These are phyloP conservation scores for Saccharomycopsis oosterbeekiorum DNA, from an alignment of 805 yeast genomes.

Conservation along the genomic window DNA sequence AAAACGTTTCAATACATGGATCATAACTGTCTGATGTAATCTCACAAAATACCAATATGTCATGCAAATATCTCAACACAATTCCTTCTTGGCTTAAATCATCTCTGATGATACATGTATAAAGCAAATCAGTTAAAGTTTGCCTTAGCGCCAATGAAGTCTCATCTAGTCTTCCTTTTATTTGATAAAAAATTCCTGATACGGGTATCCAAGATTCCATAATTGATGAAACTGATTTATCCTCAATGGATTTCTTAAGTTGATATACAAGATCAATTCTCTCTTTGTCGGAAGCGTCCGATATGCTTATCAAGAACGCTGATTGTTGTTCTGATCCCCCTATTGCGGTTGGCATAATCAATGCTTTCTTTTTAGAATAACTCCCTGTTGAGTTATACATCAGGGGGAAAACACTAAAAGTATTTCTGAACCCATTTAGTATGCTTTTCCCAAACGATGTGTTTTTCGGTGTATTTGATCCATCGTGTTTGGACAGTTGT, in stretches of 20 bases:
- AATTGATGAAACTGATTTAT: conserved; percentile 15
- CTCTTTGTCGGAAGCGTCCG: conserved; percentile 9
- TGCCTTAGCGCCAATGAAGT: neutral
- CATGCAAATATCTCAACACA: conserved; percentile 11
- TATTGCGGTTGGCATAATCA: conserved; percentile 15
- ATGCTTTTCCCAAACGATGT: neutral
- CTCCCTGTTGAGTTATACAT: neutral
- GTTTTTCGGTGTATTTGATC: neutral
- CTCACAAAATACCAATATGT: conserved; percentile 15
- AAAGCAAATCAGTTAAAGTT: conserved; percentile 14
- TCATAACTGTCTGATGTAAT: conserved; percentile 3
- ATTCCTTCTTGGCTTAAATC: conserved; percentile 15
- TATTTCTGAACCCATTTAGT: neutral
- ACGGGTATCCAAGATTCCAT: conserved; percentile 19
- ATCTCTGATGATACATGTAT: conserved; percentile 16
- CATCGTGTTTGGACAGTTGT: neutral
- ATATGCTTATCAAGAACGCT: conserved; percentile 7
- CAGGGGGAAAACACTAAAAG: neutral
- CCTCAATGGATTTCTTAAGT: conserved; percentile 9
- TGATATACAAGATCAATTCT: conserved; percentile 12
- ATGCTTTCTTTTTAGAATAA: neutral
- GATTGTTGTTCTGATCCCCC: conserved; percentile 16
- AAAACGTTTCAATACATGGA: conserved; percentile 11
- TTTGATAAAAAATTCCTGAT: conserved; percentile 7
- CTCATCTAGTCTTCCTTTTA: neutral